Conservation (phyloP, 257 asterid genomes). For the Solanum bulbocastanum region DNA sequence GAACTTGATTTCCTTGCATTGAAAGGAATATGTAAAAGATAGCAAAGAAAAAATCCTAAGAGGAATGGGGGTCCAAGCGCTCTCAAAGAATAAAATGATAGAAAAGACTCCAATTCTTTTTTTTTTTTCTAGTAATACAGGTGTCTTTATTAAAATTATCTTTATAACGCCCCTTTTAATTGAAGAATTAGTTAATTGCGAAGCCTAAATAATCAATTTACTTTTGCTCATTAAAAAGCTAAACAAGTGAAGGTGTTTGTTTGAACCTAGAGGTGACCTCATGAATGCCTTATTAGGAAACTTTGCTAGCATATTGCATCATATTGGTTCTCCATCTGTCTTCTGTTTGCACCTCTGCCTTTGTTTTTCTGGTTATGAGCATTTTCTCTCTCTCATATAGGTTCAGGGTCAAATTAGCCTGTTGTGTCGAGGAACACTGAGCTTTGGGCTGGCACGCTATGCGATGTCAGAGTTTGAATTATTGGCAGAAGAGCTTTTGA, state of each 20-base stretch:
- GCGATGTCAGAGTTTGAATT: constrained; percentile 97
- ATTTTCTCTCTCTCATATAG: constrained; percentile 28
- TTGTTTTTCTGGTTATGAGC: constrained; percentile 1
- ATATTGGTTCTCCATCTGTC: neutral
- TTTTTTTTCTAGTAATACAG: neutral
- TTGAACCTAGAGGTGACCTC: neutral
- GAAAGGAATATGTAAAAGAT: neutral
- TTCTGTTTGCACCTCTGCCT: neutral
- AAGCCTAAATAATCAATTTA: neutral
- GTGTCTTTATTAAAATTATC: neutral
- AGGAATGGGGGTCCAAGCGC: neutral
- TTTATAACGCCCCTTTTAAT: neutral
- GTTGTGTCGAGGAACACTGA: constrained; percentile 57
- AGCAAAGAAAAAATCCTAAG: neutral
- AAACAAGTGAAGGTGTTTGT: neutral
- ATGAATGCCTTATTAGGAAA: neutral
- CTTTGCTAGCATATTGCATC: neutral
- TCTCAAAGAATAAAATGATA: neutral
- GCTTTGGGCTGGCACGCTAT: constrained; percentile 90
- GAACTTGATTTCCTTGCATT: neutral
- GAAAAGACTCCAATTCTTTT: neutral
- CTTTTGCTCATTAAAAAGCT: neutral
- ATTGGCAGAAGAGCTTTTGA: constrained; percentile 92
- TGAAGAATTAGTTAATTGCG: neutral
- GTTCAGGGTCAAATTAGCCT: constrained; percentile 98